Evolutionary conservation across 768 basidiomycete genomes (phyloP), one percentile per base, ranked within the genome.

Genomic region (Phylloporus scabripes): DNA sequence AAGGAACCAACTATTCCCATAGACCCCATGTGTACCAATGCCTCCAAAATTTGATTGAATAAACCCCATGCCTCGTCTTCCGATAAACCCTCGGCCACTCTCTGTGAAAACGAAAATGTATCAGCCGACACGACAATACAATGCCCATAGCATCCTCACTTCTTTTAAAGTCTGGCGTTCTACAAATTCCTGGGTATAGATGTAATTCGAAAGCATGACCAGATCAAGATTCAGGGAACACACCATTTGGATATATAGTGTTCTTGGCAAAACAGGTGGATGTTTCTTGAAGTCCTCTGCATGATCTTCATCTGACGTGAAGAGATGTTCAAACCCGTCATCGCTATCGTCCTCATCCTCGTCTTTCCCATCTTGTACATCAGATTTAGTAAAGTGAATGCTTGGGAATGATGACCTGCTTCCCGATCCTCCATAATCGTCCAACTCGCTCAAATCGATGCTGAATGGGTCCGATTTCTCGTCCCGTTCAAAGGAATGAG

Each of bases 201-300:
- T 21, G n/a, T 43, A 4, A 51, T 24, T 28, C n/a, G 3, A 14
- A 17, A n/a, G 11, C 5, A n/a, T 9, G 3, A 1, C 17, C 40
- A 48, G 6, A 31, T 23, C 15, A 2, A 4, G 18, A 12, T 21
- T 2, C 3, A 29, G 17, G 23, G 6, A n/a, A 51, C 41, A 43
- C 72, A 87, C 90, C 93, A 97, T 97, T 65, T 95, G 92, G 46
- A 97, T 97, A 61, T 95, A 97, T 17, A 96, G 70, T 7, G 85
- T 91, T 51, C 87, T 65, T 3, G 65, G 65, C 17, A 63, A 48
- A 12, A 67, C 63, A 6, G 52, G 59, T 29, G 64, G 64, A n/a
- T 56, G 59, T 52, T 63, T 68, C 54, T 26, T 39, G 40, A 70
- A 17, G 10, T 73, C 73, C 5, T 72, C 69, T n/a, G 39, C 50